Evolutionary conservation across 371 early-diverging fungal genomes (phyloP).

Genomic region (Chytridium lagenaria): DNA sequence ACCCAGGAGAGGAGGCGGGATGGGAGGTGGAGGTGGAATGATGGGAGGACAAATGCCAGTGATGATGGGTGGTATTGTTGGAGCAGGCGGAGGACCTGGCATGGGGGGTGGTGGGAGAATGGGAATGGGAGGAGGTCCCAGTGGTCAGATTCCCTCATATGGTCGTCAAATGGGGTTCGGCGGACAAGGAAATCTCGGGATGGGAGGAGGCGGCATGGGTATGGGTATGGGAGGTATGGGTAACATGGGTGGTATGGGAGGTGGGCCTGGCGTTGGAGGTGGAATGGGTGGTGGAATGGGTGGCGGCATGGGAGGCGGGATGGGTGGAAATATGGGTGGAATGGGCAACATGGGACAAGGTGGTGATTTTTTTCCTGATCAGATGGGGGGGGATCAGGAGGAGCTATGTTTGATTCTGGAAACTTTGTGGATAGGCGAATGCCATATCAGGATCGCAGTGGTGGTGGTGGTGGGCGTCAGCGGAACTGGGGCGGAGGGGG

Average conservation of each 20-base stretch:
- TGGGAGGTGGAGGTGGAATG: neutral
- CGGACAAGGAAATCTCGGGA: neutral
- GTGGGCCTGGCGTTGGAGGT: too few species aligned
- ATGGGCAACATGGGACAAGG: conserved; percentile 6
- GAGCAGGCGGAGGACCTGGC: neutral
- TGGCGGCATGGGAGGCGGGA: too few species aligned
- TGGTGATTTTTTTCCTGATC: neutral
- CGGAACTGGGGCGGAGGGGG: neutral
- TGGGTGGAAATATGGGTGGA: conserved; percentile 17
- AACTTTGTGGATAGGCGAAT: neutral
- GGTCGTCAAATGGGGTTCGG: neutral
- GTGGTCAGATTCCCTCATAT: too few species aligned
- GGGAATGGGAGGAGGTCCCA: too few species aligned
- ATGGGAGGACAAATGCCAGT: neutral
- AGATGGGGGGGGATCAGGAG: neutral
- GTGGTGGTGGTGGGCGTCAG: neutral
- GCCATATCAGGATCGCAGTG: neutral
- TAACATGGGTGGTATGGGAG: conserved; percentile 16
- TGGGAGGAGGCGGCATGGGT: conserved; percentile 1
- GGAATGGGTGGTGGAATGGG: too few species aligned
- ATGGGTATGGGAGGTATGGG: conserved; percentile 22
- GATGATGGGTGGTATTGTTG: neutral
- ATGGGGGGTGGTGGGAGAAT: too few species aligned
- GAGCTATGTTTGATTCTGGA: too few species aligned
- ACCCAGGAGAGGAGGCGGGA: neutral